Conservation (phyloP, 805 yeast genomes). For the Starmerella vitae region DNA sequence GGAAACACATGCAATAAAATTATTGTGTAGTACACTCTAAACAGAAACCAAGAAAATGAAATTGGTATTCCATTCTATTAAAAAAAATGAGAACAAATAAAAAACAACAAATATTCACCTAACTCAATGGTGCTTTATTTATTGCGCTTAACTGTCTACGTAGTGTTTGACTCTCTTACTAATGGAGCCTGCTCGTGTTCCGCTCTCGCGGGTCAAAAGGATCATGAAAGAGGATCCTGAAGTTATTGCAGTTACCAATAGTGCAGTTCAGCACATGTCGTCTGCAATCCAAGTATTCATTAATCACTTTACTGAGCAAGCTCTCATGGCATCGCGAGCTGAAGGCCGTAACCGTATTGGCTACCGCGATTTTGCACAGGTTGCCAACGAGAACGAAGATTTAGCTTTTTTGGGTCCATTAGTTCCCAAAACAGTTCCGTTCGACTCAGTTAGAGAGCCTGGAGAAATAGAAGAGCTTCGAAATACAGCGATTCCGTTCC, state of each 20-base stretch:
- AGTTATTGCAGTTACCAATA: conserved; percentile 48
- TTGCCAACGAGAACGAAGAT: conserved; percentile 45
- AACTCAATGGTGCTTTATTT: neutral
- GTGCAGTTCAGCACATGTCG: conserved; percentile 62
- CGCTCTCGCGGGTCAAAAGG: conserved; percentile 54
- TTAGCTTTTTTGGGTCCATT: conserved; percentile 51
- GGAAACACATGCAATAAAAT: too few relatives aligned
- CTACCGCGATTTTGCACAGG: conserved; percentile 56
- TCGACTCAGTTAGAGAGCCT: conserved; percentile 6
- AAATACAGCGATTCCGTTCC: conserved; percentile 15
- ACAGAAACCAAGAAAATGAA: too few relatives aligned
- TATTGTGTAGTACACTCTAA: too few relatives aligned
- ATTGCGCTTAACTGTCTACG: neutral
- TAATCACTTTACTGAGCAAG: conserved; percentile 57
- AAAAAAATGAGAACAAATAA: too few relatives aligned
- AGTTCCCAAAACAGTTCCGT: conserved; percentile 37
- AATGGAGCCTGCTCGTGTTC: conserved; percentile 30
- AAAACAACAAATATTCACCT: too few relatives aligned
- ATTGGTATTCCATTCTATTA: too few relatives aligned
- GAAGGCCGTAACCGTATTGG: conserved; percentile 56
- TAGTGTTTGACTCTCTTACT: neutral
- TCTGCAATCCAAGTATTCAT: conserved; percentile 68
- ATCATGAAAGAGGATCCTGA: conserved; percentile 68
- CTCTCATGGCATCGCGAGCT: conserved; percentile 47
- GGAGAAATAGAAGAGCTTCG: conserved; percentile 11